A percentile compares a stretch with the other conserved stretches of the same genome.
Evolutionary conservation across 306 rosid species (phyloP).

Genomic region (Medicago ruthenica): DNA sequence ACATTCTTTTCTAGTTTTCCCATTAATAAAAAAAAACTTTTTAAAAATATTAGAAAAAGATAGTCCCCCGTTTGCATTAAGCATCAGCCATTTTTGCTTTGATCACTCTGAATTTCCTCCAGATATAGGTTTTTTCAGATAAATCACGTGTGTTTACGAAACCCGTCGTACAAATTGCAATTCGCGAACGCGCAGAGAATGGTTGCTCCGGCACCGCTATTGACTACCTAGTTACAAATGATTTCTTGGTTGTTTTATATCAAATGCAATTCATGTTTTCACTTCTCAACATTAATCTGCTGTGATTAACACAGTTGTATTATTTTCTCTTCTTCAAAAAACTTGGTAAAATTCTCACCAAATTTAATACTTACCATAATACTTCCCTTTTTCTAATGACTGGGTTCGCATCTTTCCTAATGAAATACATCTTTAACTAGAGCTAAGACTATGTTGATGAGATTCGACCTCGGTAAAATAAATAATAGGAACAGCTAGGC

Average conservation of each 20-base stretch:
- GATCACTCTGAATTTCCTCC: conserved; percentile 20
- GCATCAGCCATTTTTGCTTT: neutral
- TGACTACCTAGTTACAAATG: neutral
- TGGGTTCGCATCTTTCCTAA: neutral
- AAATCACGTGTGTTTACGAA: no score
- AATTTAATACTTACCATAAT: conserved; percentile 3
- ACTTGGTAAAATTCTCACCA: neutral
- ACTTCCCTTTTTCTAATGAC: conserved; percentile 6
- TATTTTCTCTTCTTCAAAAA: neutral
- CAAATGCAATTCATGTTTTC: neutral
- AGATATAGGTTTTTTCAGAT: neutral
- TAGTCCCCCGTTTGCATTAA: neutral
- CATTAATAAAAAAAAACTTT: conserved; percentile 7
- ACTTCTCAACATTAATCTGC: conserved; percentile 13
- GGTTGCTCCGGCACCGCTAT: no score
- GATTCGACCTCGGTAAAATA: conserved; percentile 11
- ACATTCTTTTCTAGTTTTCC: neutral
- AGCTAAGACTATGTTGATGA: conserved; percentile 1
- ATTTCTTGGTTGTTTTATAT: conserved; percentile 23
- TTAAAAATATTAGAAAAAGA: neutral
- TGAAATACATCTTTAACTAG: conserved; percentile 8
- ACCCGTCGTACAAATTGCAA: no score
- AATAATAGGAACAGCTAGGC: neutral
- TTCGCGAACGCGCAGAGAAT: no score
- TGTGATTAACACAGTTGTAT: neutral